A percentile compares a stretch with the other conserved stretches of the same genome.
These are phyloP conservation scores for Melampsora americana DNA, from an alignment of 1,284 basidiomycete species.

Conservation along the genomic window DNA sequence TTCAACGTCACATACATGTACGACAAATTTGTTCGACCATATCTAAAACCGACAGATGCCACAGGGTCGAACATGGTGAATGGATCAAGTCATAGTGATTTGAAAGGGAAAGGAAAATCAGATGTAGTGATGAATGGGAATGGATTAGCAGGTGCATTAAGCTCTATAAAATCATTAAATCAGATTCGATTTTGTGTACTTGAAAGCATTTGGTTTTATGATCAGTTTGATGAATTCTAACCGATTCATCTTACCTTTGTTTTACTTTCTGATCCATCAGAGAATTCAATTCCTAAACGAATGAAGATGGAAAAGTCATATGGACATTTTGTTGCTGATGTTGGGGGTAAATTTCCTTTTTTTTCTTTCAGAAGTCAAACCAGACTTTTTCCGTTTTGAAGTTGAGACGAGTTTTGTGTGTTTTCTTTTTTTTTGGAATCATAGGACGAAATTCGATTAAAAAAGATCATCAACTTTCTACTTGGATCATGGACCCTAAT, in stretches of 20 bases:
- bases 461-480: slow-evolving; percentile 34
- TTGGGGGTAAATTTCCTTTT: slow-evolving; percentile 17
- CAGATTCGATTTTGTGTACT: neutral
- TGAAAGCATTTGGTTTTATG: neutral
- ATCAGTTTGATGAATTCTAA: neutral
- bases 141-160: too few species aligned
- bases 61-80: too few species aligned
- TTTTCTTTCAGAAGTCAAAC: too few species aligned
- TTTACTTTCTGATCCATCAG: slow-evolving; percentile 3
- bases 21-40: slow-evolving; percentile 30
- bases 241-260: neutral
- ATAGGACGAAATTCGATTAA: slow-evolving; percentile 39
- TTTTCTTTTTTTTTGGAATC: neutral
- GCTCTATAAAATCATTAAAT: slow-evolving; percentile 14
- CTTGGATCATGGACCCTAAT: slow-evolving; percentile 18
- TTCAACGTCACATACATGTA: slow-evolving; percentile 39
- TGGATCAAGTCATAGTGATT: neutral
- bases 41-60: slow-evolving; percentile 33
- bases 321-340: slow-evolving; percentile 40
- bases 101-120: slow-evolving; percentile 38
- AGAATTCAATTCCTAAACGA: slow-evolving; percentile 30
- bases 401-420: neutral
- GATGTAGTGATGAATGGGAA: slow-evolving; percentile 1
- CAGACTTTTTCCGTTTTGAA: too few species aligned
- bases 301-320: slow-evolving; percentile 43